Conservation (phyloP, 139 green algal species). For the Chlorella sp. region DNA sequence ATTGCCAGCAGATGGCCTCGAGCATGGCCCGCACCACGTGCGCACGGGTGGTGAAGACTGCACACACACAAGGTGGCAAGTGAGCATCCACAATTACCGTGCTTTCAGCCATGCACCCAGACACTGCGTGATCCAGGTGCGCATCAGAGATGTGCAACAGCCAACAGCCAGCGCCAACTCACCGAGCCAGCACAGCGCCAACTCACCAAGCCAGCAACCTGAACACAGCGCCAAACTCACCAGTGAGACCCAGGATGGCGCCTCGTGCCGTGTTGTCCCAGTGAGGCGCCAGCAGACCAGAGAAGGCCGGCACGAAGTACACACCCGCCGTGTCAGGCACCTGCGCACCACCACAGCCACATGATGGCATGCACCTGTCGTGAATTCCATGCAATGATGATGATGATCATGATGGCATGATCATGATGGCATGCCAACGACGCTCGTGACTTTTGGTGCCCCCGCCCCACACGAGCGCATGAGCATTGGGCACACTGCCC, state of each 20-base stretch:
- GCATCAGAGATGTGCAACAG: too few relatives aligned
- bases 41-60: constrained; percentile 28
- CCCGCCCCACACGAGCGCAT: too few relatives aligned
- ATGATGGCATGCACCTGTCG: too few relatives aligned
- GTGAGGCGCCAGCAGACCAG: constrained; percentile 88
- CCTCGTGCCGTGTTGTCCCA: constrained; percentile 50
- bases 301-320: constrained; percentile 96
- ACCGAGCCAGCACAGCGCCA: too few relatives aligned
- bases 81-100: too few relatives aligned
- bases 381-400: too few relatives aligned
- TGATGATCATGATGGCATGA: too few relatives aligned
- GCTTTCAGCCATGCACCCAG: neutral
- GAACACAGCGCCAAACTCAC: neutral
- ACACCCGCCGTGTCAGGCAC: constrained; percentile 62
- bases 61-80: neutral
- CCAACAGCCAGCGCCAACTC: too few relatives aligned
- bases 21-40: constrained; percentile 78
- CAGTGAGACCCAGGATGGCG: constrained; percentile 17
- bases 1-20: constrained; percentile 83
- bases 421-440: too few relatives aligned
- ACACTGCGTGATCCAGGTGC: too few relatives aligned
- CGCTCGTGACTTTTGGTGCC: too few relatives aligned
- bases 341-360: too few relatives aligned
- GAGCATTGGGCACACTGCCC: constrained; percentile 18
- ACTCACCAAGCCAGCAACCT: neutral